Conservation (phyloP, 2,329 filamentous ascomycete species). For the Nemania bipapillata region DNA sequence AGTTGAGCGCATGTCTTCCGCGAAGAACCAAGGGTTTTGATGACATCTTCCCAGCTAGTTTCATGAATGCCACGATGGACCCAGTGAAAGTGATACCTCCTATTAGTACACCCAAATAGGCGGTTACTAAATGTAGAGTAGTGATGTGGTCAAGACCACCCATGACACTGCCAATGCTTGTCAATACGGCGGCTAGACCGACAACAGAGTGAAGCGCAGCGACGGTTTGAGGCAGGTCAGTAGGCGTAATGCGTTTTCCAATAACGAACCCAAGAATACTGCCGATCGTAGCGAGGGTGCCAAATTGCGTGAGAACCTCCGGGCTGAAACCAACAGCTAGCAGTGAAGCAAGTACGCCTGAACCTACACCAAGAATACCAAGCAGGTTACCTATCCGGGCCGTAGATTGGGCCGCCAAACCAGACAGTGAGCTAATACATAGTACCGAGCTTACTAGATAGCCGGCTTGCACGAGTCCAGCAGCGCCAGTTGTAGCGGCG, state of each 20-base stretch:
- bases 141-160: slow-evolving; percentile 75
- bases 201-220: slow-evolving; percentile 91
- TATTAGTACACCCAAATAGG: slow-evolving; percentile 86
- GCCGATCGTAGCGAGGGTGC: slow-evolving; percentile 77
- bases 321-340: slow-evolving; percentile 82
- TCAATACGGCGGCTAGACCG: slow-evolving; percentile 86
- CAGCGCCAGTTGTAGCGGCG: slow-evolving; percentile 82
- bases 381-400: slow-evolving; percentile 87
- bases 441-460: slow-evolving; percentile 86
- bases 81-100: slow-evolving; percentile 91
- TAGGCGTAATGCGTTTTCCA: slow-evolving; percentile 86
- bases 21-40: slow-evolving; percentile 78
- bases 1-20: slow-evolving; percentile 80
- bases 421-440: slow-evolving; percentile 85
- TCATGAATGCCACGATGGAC: slow-evolving; percentile 88
- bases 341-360: slow-evolving; percentile 84
- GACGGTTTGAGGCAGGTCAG: slow-evolving; percentile 87
- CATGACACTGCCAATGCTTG: slow-evolving; percentile 88
- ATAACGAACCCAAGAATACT: slow-evolving; percentile 76
- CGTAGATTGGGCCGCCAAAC: slow-evolving; percentile 82
- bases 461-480: slow-evolving; percentile 85
- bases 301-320: slow-evolving; percentile 82
- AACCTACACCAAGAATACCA: slow-evolving; percentile 84
- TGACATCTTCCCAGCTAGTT: slow-evolving; percentile 83
- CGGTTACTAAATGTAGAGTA: slow-evolving; percentile 84